These are phyloP conservation scores for Melastoma malabathricum DNA, from an alignment of 345 rosid genomes.

Conservation along the genomic window DNA sequence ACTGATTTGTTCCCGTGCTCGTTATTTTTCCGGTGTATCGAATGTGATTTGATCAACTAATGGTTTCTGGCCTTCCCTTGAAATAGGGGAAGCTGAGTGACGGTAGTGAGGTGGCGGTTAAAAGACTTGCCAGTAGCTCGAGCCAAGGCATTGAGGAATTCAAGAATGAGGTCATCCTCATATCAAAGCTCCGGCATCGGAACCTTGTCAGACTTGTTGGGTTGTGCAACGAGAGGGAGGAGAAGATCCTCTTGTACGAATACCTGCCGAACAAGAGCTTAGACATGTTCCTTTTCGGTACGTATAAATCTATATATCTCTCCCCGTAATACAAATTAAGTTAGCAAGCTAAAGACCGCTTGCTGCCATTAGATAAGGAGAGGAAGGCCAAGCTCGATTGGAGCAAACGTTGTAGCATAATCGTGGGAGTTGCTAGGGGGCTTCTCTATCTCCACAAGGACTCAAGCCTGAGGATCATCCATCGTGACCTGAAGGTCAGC, in stretches of 20 bases:
- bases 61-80: no score
- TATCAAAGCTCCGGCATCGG: slow-evolving; percentile 49
- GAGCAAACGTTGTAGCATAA: slow-evolving; percentile 16
- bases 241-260: slow-evolving; percentile 42
- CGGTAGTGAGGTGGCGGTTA: slow-evolving; percentile 46
- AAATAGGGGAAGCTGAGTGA: slow-evolving; percentile 29
- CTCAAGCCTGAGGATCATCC: slow-evolving; percentile 18
- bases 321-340: neutral
- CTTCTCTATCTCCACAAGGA: slow-evolving; percentile 23
- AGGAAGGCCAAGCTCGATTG: slow-evolving; percentile 13
- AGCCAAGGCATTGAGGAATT: slow-evolving; percentile 52
- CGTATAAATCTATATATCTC: neutral
- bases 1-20: neutral
- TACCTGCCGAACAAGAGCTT: slow-evolving; percentile 24
- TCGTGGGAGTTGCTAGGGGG: slow-evolving; percentile 23
- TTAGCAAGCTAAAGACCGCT: neutral
- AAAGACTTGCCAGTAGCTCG: slow-evolving; percentile 40
- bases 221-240: slow-evolving; percentile 43
- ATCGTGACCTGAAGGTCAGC: slow-evolving; percentile 21
- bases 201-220: slow-evolving; percentile 50
- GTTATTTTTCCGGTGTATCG: no score
- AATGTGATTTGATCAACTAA: no score
- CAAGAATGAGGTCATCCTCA: slow-evolving; percentile 40
- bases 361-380: slow-evolving; percentile 15
- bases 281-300: slow-evolving; percentile 18